Evolutionary conservation across 306 rosid genomes (phyloP).

Genomic region (Potentilla sterilis): DNA sequence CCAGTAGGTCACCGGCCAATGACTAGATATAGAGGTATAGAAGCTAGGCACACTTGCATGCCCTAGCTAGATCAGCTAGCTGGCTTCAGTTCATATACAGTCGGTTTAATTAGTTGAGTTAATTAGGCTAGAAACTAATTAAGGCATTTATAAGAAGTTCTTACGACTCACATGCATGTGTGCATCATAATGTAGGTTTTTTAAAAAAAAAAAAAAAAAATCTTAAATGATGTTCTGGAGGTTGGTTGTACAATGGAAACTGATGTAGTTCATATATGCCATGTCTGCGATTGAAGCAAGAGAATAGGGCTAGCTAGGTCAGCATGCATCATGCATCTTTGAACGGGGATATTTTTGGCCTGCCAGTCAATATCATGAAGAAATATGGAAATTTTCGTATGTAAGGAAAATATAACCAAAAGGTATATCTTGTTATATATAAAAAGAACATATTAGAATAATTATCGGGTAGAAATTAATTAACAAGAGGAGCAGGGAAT

Average conservation of each 20-base stretch:
- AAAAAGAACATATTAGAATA: neutral
- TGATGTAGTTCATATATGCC: neutral
- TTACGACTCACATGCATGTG: neutral
- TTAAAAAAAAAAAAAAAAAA: too few relatives aligned
- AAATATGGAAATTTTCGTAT: conserved; percentile 55
- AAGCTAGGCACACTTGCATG: neutral
- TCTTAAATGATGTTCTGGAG: neutral
- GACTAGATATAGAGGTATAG: neutral
- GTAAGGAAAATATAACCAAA: conserved; percentile 31
- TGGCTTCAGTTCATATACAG: neutral
- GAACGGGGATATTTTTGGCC: conserved; percentile 46
- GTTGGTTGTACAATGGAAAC: neutral
- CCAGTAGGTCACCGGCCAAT: conserved; percentile 21
- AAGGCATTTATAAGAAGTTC: neutral
- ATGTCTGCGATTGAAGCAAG: neutral
- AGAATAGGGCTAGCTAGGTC: neutral
- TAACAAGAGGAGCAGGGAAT: conserved; percentile 29
- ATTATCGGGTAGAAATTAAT: conserved; percentile 29
- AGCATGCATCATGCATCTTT: conserved; percentile 19
- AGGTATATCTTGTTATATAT: neutral
- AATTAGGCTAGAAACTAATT: neutral
- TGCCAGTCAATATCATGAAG: conserved; percentile 49
- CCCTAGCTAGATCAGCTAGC: neutral
- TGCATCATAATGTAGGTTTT: neutral
- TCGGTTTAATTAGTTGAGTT: neutral